These are phyloP conservation scores for Chrysoporthe cubensis DNA, from an alignment of 2,329 filamentous ascomycete species.

Conservation along the genomic window DNA sequence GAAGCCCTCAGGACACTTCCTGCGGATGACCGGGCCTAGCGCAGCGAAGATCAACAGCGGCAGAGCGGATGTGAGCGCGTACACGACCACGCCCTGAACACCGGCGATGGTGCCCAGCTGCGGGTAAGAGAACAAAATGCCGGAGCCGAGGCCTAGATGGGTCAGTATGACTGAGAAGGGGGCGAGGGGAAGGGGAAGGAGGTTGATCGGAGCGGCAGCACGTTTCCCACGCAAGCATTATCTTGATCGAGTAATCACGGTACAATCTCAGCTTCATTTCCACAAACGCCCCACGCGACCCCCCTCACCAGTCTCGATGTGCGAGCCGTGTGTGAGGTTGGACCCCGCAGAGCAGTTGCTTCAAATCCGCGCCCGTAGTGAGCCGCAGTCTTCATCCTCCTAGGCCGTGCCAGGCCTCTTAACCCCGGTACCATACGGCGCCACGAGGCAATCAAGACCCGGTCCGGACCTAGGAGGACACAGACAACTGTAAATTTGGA, in stretches of 20 bases:
- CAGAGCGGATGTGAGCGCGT: slow-evolving; percentile 72
- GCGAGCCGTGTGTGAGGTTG: slow-evolving; percentile 46
- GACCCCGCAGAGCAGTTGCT: slow-evolving; percentile 48
- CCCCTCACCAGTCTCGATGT: slow-evolving; percentile 33
- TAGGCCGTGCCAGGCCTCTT: slow-evolving; percentile 27
- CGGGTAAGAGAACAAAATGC: slow-evolving; percentile 82
- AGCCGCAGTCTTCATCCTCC: slow-evolving; percentile 58
- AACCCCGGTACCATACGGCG: slow-evolving; percentile 7
- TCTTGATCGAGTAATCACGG: slow-evolving; percentile 97
- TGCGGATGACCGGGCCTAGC: slow-evolving; percentile 76
- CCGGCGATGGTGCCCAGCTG: slow-evolving; percentile 79
- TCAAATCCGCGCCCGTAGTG: slow-evolving; percentile 85
- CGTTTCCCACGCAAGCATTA: slow-evolving; percentile 99
- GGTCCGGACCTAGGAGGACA: slow-evolving; percentile 29
- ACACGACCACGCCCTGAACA: slow-evolving; percentile 77
- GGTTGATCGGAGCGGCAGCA: slow-evolving; percentile 78
- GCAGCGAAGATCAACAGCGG: slow-evolving; percentile 76
- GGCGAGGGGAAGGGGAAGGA: slow-evolving; percentile 35
- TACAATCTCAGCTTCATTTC: slow-evolving; percentile 88
- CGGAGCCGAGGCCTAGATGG: slow-evolving; percentile 75
- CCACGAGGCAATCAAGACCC: neutral
- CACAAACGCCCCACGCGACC: slow-evolving; percentile 45
- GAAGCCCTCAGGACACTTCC: slow-evolving; percentile 81
- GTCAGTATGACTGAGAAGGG: slow-evolving; percentile 46
- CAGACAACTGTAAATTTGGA: slow-evolving; percentile 45